Evolutionary conservation across 352 stramenopile genomes (phyloP).

Genomic region (Phytophthora hibernalis): DNA sequence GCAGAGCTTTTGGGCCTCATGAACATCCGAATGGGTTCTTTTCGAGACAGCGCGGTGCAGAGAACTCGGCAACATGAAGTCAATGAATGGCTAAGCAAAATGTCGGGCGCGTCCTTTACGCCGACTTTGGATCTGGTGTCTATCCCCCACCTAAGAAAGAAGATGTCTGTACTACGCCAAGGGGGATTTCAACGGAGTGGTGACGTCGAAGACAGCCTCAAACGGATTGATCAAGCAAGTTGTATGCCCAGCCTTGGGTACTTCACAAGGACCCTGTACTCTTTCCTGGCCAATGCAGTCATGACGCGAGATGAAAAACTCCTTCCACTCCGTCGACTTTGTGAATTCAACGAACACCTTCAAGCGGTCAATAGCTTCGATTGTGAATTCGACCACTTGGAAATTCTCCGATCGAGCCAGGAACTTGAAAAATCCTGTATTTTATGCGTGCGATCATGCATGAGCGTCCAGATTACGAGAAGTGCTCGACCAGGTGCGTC

Average conservation of each 20-base stretch:
- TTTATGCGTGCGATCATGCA: constrained; percentile 25
- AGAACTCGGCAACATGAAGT: constrained; percentile 11
- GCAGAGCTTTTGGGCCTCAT: constrained; percentile 19
- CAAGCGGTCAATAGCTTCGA: constrained; percentile 11
- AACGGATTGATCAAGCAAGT: constrained; percentile 18
- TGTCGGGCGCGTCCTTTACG: constrained; percentile 18
- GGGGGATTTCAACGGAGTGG: constrained; percentile 14
- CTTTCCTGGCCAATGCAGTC: constrained; percentile 10
- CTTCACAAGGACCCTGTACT: constrained; percentile 12
- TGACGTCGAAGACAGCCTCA: constrained; percentile 22
- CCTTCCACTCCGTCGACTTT: constrained; percentile 4
- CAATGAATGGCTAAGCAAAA: constrained; percentile 21
- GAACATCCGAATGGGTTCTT: constrained; percentile 16
- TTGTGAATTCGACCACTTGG: constrained; percentile 8
- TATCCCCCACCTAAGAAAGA: neutral
- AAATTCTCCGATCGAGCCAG: constrained; percentile 20
- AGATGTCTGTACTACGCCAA: constrained; percentile 3
- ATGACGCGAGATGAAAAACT: constrained; percentile 10
- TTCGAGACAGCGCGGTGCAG: constrained; percentile 17
- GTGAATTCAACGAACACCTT: constrained; percentile 20
- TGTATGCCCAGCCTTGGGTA: constrained; percentile 6
- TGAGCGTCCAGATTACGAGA: constrained; percentile 18
- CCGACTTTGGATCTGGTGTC: constrained; percentile 16
- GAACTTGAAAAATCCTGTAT: constrained; percentile 24
- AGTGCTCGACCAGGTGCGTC: constrained; percentile 14